Percentiles rank a stretch among this genome's conserved stretches.
Evolutionary conservation across 106 monocot genomes (phyloP).

Genomic region (Allium cepa): DNA sequence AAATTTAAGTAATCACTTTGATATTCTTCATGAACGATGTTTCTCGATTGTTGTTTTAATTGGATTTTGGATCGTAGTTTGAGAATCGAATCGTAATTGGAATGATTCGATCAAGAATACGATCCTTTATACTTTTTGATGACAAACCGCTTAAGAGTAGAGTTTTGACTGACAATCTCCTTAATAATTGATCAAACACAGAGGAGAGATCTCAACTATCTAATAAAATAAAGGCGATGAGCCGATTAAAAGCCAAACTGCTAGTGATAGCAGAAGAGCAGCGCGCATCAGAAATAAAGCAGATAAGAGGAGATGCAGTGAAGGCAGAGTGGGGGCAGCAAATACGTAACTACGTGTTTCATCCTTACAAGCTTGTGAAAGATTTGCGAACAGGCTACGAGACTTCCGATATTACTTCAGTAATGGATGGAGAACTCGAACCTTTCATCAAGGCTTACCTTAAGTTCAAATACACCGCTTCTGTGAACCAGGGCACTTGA

Average conservation of each 20-base stretch:
- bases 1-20: too few relatives aligned
- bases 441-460: slow-evolving; percentile 87
- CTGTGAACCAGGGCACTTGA: background rate
- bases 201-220: slow-evolving; percentile 90
- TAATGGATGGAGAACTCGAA: slow-evolving; percentile 92
- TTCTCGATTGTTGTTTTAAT: too few relatives aligned
- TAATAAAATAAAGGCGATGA: slow-evolving; percentile 89
- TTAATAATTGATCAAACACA: background rate
- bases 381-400: slow-evolving; percentile 79
- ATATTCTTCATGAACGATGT: too few relatives aligned
- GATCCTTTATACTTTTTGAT: too few relatives aligned
- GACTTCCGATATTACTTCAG: slow-evolving; percentile 73
- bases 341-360: slow-evolving; percentile 98
- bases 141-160: too few relatives aligned
- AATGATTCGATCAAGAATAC: too few relatives aligned
- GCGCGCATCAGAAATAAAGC: slow-evolving; percentile 87
- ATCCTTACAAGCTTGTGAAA: slow-evolving; percentile 96
- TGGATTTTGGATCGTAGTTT: too few relatives aligned
- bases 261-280: slow-evolving; percentile 91
- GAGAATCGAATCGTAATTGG: too few relatives aligned
- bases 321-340: slow-evolving; percentile 99
- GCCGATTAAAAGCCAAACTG: slow-evolving; percentile 86
- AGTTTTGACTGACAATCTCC: too few relatives aligned
- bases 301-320: slow-evolving; percentile 84
- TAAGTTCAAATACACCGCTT: slow-evolving; percentile 53